Conservation (phyloP, 257 asterid genomes). For the Coffea canephora region DNA sequence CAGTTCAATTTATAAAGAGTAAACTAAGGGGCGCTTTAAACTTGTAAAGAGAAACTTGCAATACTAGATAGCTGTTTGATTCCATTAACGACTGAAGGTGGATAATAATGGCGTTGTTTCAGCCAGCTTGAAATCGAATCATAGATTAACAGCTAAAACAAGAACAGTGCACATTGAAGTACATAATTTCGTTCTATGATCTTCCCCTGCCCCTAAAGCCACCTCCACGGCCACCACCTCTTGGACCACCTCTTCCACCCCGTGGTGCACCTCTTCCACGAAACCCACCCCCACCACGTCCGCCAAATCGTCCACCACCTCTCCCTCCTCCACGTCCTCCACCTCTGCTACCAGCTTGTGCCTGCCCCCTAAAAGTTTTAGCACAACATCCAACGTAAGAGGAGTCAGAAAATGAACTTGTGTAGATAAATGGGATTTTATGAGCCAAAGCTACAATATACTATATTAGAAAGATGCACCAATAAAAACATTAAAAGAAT, state of each 20-base stretch:
- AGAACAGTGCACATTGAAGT: slow-evolving; percentile 7
- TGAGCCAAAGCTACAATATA: no score
- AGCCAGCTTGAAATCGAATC: slow-evolving; percentile 6
- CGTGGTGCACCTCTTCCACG: slow-evolving; percentile 72
- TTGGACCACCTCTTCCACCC: slow-evolving; percentile 65
- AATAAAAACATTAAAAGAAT: neutral
- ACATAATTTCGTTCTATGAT: slow-evolving; percentile 29
- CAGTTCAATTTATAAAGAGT: neutral
- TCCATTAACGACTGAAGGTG: slow-evolving; percentile 11
- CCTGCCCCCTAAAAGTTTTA: slow-evolving; percentile 46
- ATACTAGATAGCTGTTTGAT: neutral
- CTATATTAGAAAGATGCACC: neutral
- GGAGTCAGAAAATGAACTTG: neutral
- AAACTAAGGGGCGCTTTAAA: neutral
- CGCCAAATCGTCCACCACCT: slow-evolving; percentile 48
- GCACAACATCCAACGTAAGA: neutral
- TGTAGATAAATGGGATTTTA: neutral
- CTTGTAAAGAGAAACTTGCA: neutral
- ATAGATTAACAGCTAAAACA: slow-evolving; percentile 12
- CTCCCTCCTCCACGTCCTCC: slow-evolving; percentile 62
- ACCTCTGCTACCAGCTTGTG: slow-evolving; percentile 43
- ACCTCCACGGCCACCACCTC: slow-evolving; percentile 65
- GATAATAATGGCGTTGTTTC: neutral
- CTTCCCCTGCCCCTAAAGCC: slow-evolving; percentile 87
- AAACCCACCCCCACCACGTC: slow-evolving; percentile 50